Evolutionary conservation across 495 filamentous ascomycete species (phyloP).

Genomic region (Xylona heveae): DNA sequence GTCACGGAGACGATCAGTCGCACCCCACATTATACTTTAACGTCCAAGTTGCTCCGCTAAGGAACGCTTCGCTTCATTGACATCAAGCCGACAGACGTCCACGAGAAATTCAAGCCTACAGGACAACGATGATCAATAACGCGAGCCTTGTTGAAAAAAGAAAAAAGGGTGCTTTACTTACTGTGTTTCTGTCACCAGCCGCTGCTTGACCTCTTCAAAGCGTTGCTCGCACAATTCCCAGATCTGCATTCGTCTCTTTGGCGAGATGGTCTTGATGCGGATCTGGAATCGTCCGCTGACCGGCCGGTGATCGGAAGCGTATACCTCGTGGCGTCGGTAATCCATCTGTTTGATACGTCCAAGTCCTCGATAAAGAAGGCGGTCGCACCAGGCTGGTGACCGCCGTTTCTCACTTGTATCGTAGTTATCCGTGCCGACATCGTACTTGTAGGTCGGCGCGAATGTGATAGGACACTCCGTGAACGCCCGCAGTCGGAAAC

Average conservation of each 20-base stretch:
- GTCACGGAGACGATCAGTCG: no score
- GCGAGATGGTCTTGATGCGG: constrained; percentile 56
- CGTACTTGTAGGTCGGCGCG: constrained; percentile 94
- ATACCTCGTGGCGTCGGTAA: constrained; percentile 73
- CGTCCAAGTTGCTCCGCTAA: constrained; percentile 1
- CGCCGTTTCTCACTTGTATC: constrained; percentile 89
- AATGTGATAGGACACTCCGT: constrained; percentile 74
- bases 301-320: constrained; percentile 79
- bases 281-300: constrained; percentile 71
- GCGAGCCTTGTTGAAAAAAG: constrained; percentile 2
- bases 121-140: constrained; percentile 15
- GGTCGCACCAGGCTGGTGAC: constrained; percentile 93
- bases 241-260: constrained; percentile 34
- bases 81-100: constrained; percentile 3
- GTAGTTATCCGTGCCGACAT: constrained; percentile 84
- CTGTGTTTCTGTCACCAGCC: constrained; percentile 41
- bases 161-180: constrained; percentile 13
- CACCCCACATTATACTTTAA: no score
- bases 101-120: constrained; percentile 13
- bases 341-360: constrained; percentile 71
- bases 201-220: constrained; percentile 46
- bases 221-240: constrained; percentile 51
- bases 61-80: not conserved
- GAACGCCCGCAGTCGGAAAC: constrained; percentile 71
- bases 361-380: constrained; percentile 65